phyloP scores from a whole-genome alignment of 2,329 filamentous ascomycete genomes.

The Elsinoe fawcettii region DNA sequence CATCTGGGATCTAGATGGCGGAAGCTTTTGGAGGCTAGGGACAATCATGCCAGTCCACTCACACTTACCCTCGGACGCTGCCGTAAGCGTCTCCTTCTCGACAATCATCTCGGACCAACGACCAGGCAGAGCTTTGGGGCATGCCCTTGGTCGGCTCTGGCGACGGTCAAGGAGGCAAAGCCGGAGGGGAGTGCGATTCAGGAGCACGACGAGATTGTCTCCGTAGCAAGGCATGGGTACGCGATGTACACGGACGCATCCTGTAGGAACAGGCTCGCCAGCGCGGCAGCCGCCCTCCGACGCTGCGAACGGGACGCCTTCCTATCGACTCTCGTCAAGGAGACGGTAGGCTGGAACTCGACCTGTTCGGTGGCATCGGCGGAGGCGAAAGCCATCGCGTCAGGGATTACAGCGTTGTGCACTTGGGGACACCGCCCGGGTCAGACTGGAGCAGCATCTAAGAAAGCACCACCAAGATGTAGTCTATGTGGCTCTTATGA shows the following conservation, averaged over 20 bases:
- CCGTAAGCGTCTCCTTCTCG: background rate
- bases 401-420: too few species aligned
- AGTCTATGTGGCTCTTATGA: too few species aligned
- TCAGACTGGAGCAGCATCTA: too few species aligned
- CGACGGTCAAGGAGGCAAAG: background rate
- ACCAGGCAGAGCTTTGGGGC: background rate
- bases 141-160: background rate
- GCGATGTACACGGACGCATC: background rate
- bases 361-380: background rate
- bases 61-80: too few species aligned
- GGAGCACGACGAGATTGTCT: background rate
- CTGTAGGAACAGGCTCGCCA: background rate
- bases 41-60: background rate
- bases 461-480: too few species aligned
- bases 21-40: background rate
- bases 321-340: background rate
- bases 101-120: background rate
- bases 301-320: background rate
- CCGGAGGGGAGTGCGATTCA: background rate
- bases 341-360: background rate
- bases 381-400: background rate
- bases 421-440: too few species aligned
- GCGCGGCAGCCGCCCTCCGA: background rate
- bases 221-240: background rate
- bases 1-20: background rate